Percentiles rank a stretch among this genome's conserved stretches.
Conservation (phyloP, 495 filamentous ascomycete species). For the Hyaloscypha variabilis region DNA sequence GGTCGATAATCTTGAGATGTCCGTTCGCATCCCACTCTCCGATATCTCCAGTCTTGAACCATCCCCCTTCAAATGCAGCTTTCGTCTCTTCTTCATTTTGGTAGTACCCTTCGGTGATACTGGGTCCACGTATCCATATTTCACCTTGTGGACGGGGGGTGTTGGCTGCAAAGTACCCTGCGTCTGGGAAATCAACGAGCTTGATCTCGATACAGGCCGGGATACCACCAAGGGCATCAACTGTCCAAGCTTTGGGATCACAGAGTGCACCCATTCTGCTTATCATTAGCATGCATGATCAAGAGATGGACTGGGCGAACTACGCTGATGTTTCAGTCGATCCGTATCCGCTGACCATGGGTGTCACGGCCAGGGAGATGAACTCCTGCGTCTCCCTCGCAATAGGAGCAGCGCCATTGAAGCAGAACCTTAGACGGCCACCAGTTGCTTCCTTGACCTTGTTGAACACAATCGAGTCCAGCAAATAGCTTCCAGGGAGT, state of each 20-base stretch:
- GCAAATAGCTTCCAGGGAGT: slow-evolving; percentile 68
- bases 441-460: slow-evolving; percentile 89
- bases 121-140: slow-evolving; percentile 84
- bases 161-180: slow-evolving; percentile 84
- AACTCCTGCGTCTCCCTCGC: slow-evolving; percentile 84
- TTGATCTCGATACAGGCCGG: slow-evolving; percentile 83
- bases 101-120: slow-evolving; percentile 73
- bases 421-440: slow-evolving; percentile 72
- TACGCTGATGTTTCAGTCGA: slow-evolving; percentile 89
- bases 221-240: slow-evolving; percentile 74
- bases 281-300: slow-evolving; percentile 21
- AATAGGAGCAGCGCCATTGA: slow-evolving; percentile 85
- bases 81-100: slow-evolving; percentile 82
- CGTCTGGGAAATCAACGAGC: slow-evolving; percentile 91
- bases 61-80: slow-evolving; percentile 73
- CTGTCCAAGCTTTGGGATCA: slow-evolving; percentile 86
- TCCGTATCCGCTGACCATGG: slow-evolving; percentile 92
- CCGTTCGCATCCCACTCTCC: slow-evolving; percentile 84
- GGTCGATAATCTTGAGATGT: slow-evolving; percentile 85
- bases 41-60: slow-evolving; percentile 96
- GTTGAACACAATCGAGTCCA: slow-evolving; percentile 81
- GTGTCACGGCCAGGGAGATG: slow-evolving; percentile 80
- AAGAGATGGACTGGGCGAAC: slow-evolving; percentile 16
- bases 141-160: slow-evolving; percentile 88
- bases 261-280: slow-evolving; percentile 90